Base-by-base conservation (phyloP, 2,329 filamentous ascomycete species). In the Xylaria sp. region DNA sequence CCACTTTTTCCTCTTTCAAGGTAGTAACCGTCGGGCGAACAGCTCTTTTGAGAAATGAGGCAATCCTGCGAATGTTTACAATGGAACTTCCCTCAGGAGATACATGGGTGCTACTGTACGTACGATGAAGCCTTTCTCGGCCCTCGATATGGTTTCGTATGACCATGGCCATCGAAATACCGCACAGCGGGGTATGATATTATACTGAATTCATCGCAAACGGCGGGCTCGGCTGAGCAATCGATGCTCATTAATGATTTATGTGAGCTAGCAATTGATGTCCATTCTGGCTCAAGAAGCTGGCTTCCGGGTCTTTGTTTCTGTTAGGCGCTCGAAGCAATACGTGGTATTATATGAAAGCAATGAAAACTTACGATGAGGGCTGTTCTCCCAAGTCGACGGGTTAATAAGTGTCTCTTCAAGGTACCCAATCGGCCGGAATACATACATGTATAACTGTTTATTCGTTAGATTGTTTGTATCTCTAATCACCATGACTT, bases 131-230 rank as follows among this genome's bases (percentile, higher is more conserved):
- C 78, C 54, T 76, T 81, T 23, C 83, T 78, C 0, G 81, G 78
- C 0, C 85, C 85, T 43, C 84, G 80, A 71, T 86, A 86, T 59
- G 82, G 74, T 12, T 72, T 75, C 56, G 77, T 77, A 4, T 73
- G 69, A 1, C 79, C 78, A 31, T 80, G 75, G 2, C 75, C 74
- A 48, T 78, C 78, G 67, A 83, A 84, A 10, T 83, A 79, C 0
- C 84, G 80, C 43, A 87, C 80, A 7, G 84, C 78, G 2, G 85
- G 85, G 67, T 83, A 85, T 0, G 84, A 85, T 13, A 78, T 77
- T 36, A 86, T 77, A 28, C 80, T 78, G 55, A 80, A 75, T 31
- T 83, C 79, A 58, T 77, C 70, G 72, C 85, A 86, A n/a, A 85
- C 70, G 7, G 75, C 68, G 2, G 72, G n/a, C 2, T 78, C 72